These are phyloP conservation scores for Cladophialophora bantiana DNA, from an alignment of 2,329 filamentous ascomycete genomes.

Conservation along the genomic window DNA sequence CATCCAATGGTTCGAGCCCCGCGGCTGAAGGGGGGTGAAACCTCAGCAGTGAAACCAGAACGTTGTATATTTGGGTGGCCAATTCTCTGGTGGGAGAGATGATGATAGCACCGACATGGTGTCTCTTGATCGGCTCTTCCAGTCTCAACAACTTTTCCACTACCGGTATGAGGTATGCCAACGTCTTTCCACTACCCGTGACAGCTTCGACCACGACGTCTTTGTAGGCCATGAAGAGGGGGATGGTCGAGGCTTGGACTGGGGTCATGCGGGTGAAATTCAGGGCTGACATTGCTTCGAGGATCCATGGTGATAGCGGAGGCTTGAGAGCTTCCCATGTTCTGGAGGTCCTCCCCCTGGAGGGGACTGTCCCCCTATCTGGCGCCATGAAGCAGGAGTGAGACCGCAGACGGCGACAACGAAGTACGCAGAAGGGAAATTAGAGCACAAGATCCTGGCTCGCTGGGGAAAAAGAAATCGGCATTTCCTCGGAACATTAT, in stretches of 20 bases:
- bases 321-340: constrained; percentile 75
- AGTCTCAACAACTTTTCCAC: constrained; percentile 81
- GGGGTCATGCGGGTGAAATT: constrained; percentile 89
- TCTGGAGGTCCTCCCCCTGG: constrained; percentile 57
- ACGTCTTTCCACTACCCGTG: constrained; percentile 88
- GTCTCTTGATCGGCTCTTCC: constrained; percentile 83
- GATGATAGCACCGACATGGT: constrained; percentile 89
- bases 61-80: constrained; percentile 85
- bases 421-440: constrained; percentile 1
- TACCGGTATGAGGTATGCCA: constrained; percentile 83
- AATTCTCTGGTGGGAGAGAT: constrained; percentile 92
- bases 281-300: constrained; percentile 83
- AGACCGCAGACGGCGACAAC: not conserved
- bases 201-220: constrained; percentile 94
- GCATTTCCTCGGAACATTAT: not conserved
- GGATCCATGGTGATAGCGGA: constrained; percentile 78
- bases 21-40: constrained; percentile 81
- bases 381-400: constrained; percentile 36
- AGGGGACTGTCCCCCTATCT: constrained; percentile 54
- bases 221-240: constrained; percentile 86
- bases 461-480: not conserved
- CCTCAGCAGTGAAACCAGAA: constrained; percentile 75
- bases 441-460: not conserved
- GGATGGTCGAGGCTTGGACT: constrained; percentile 91
- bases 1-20: constrained; percentile 50